These are phyloP conservation scores for Ramaria sp. DNA, from an alignment of 768 basidiomycete genomes.

Conservation along the genomic window DNA sequence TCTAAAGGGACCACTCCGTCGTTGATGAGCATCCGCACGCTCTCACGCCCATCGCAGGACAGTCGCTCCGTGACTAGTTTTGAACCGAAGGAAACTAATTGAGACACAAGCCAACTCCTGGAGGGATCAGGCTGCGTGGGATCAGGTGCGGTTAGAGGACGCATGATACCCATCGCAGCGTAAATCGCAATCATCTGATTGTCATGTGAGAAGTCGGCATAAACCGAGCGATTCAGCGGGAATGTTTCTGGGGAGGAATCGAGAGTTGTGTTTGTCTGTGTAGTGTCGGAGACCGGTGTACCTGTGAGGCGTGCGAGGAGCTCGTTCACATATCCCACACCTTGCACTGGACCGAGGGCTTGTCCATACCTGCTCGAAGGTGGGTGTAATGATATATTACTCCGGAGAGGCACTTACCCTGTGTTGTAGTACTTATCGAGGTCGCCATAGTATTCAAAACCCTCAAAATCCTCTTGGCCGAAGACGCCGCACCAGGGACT, in stretches of 20 bases:
- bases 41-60: slow-evolving; percentile 33
- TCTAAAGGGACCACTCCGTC: slow-evolving; percentile 54
- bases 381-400: neutral
- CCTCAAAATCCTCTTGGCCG: slow-evolving; percentile 45
- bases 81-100: slow-evolving; percentile 64
- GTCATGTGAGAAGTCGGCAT: slow-evolving; percentile 80
- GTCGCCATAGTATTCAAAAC: slow-evolving; percentile 62
- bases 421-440: slow-evolving; percentile 71
- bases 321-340: slow-evolving; percentile 84
- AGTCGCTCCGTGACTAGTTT: slow-evolving; percentile 69
- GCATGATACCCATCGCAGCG: slow-evolving; percentile 40
- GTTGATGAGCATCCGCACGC: slow-evolving; percentile 70
- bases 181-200: slow-evolving; percentile 78
- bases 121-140: slow-evolving; percentile 8
- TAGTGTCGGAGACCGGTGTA: slow-evolving; percentile 50
- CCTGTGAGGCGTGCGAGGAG: slow-evolving; percentile 72
- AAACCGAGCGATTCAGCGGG: slow-evolving; percentile 54
- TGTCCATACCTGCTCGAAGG: slow-evolving; percentile 46
- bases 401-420: slow-evolving; percentile 38
- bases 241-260: slow-evolving; percentile 55
- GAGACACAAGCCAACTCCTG: slow-evolving; percentile 44
- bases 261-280: slow-evolving; percentile 69
- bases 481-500: slow-evolving; percentile 76
- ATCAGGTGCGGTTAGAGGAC: slow-evolving; percentile 22
- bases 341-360: slow-evolving; percentile 61